phyloP scores from a whole-genome alignment of 495 filamentous ascomycete genomes.

The Amorphotheca resinae region DNA sequence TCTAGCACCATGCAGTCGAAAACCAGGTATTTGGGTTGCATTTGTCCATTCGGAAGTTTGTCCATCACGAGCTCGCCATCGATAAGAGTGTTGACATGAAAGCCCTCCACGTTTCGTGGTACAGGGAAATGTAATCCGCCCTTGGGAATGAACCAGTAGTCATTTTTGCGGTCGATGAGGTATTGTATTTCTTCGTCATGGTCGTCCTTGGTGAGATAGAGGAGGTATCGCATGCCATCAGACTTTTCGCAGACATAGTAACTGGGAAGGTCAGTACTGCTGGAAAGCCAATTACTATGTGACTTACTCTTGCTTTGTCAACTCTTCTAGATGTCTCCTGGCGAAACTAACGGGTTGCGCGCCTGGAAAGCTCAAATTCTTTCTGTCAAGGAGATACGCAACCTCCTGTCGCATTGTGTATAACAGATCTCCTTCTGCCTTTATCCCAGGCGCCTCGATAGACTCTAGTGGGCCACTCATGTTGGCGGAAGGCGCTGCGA shows the following conservation, averaged over 20 bases:
- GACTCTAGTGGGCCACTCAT: conserved; percentile 12
- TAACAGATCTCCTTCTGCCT: conserved; percentile 43
- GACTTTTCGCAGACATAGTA: conserved; percentile 99
- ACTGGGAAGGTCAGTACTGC: conserved; percentile 23
- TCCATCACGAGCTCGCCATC: conserved; percentile 93
- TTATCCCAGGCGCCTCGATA: conserved; percentile 50
- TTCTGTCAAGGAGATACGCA: conserved; percentile 58
- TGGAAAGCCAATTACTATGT: not conserved
- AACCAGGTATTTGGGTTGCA: conserved; percentile 69
- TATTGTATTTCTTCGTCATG: conserved; percentile 50
- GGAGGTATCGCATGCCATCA: conserved; percentile 85
- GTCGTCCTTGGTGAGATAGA: conserved; percentile 61
- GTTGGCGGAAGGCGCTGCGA: not conserved
- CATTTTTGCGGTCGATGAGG: conserved; percentile 93
- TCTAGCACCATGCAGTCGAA: conserved; percentile 89
- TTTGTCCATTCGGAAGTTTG: conserved; percentile 43
- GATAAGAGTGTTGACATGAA: conserved; percentile 70
- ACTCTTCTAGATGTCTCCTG: conserved; percentile 59
- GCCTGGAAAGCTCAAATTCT: conserved; percentile 62
- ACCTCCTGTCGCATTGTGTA: conserved; percentile 59
- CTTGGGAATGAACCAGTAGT: conserved; percentile 68
- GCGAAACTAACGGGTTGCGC: conserved; percentile 92
- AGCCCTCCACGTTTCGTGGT: conserved; percentile 45
- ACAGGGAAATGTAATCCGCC: conserved; percentile 62
- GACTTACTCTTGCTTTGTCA: conserved; percentile 59